A percentile compares a stretch with the other conserved stretches of the same genome.
Conservation (phyloP, 164 flowering plant genomes). For the Vitis amurensis region DNA sequence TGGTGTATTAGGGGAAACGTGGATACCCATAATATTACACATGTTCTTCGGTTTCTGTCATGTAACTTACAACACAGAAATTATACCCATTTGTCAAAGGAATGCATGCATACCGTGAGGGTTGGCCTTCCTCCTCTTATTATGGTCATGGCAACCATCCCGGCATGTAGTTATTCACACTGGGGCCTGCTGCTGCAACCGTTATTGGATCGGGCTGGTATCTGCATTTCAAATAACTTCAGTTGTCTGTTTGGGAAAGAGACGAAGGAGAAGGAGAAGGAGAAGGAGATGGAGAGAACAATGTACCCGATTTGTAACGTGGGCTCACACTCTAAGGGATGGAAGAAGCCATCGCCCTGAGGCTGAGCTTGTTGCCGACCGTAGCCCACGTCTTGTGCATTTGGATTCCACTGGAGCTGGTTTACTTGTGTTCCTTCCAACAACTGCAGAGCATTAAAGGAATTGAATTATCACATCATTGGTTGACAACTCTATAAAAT, state of each 20-base stretch:
- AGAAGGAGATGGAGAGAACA: not conserved
- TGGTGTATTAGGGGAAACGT: not conserved
- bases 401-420: slow-evolving; percentile 26
- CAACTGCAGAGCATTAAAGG: slow-evolving; percentile 18
- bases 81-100: too few species aligned
- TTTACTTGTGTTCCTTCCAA: slow-evolving; percentile 35
- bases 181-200: slow-evolving; percentile 64
- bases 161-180: slow-evolving; percentile 66
- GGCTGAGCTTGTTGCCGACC: slow-evolving; percentile 7
- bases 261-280: too few species aligned
- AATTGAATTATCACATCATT: too few species aligned
- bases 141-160: slow-evolving; percentile 66
- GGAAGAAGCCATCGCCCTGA: slow-evolving; percentile 12
- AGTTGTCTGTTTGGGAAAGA: too few species aligned
- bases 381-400: slow-evolving; percentile 1
- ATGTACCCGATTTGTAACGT: slow-evolving; percentile 17
- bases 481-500: too few species aligned
- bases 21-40: not conserved
- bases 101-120: too few species aligned
- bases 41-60: too few species aligned
- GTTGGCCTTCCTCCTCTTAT: slow-evolving; percentile 3
- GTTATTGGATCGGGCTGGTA: slow-evolving; percentile 57
- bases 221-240: slow-evolving; percentile 19
- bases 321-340: slow-evolving; percentile 18
- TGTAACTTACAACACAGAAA: too few species aligned